Percentiles rank a stretch among this genome's conserved stretches.
Conservation (phyloP, 78 protist genomes). For the slime mould (Dictyostelium discoideum) region DNA sequence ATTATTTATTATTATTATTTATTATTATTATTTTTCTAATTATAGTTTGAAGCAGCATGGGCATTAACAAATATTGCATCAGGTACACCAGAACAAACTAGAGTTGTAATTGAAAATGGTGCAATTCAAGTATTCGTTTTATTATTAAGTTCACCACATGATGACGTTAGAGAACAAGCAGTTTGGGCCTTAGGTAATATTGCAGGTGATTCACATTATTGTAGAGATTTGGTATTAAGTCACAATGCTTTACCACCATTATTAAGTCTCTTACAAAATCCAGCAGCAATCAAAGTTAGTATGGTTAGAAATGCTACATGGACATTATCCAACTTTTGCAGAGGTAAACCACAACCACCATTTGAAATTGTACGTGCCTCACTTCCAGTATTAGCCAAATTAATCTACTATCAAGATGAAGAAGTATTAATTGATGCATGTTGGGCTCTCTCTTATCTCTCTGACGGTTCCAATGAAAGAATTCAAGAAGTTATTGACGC, state of each 20-base stretch:
- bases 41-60: constrained; percentile 97
- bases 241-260: constrained; percentile 84
- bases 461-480: constrained; percentile 95
- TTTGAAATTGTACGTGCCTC: constrained; percentile 64
- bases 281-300: constrained; percentile 31
- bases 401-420: constrained; percentile 88
- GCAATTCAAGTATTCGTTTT: constrained; percentile 95
- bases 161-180: constrained; percentile 97
- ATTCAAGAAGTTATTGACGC: constrained; percentile 93
- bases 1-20: too few relatives aligned
- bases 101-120: constrained; percentile 87
- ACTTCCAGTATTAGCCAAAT: constrained; percentile 75
- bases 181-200: constrained; percentile 99
- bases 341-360: constrained; percentile 96
- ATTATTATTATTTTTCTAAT: not conserved
- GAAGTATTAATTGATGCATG: constrained; percentile 96
- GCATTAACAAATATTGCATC: constrained; percentile 98
- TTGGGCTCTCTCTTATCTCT: constrained; percentile 98
- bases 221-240: constrained; percentile 93
- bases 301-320: constrained; percentile 98
- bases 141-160: constrained; percentile 87
- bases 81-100: constrained; percentile 94
- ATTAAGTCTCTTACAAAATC: constrained; percentile 30
- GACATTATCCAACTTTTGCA: constrained; percentile 97
- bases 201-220: constrained; percentile 96